phyloP scores from a whole-genome alignment of 495 filamentous ascomycete genomes.

The Neurospora hispaniola region DNA sequence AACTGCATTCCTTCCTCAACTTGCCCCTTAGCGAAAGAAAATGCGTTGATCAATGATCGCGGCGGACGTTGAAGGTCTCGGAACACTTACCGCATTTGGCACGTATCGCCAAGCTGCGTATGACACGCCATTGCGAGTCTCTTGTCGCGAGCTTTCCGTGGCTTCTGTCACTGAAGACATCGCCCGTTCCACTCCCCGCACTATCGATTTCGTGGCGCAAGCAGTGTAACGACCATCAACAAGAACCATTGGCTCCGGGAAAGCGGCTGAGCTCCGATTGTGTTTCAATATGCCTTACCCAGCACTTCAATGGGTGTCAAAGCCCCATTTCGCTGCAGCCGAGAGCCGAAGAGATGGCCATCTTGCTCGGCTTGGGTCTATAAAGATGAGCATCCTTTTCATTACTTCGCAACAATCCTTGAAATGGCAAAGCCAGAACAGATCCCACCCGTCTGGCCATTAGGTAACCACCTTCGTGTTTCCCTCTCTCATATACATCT shows the following conservation, averaged over 20 bases:
- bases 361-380: background rate
- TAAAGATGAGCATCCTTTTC: background rate
- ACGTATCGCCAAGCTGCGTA: background rate
- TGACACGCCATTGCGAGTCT: background rate
- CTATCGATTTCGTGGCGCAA: background rate
- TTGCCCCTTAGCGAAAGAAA: background rate
- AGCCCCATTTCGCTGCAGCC: background rate
- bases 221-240: background rate
- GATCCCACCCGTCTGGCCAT: background rate
- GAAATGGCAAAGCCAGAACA: background rate
- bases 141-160: background rate
- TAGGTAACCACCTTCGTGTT: background rate
- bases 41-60: background rate
- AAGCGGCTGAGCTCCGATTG: background rate
- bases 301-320: background rate
- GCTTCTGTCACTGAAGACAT: background rate
- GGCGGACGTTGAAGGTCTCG: background rate
- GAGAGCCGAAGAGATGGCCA: background rate
- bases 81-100: background rate
- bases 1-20: too few species aligned
- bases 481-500: background rate
- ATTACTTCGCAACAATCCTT: background rate
- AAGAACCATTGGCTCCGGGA: background rate
- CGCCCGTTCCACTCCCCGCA: background rate
- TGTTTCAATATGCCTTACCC: background rate